phyloP scores from a whole-genome alignment of 176 grass and related monocot genomes.

The Musa itinerans region DNA sequence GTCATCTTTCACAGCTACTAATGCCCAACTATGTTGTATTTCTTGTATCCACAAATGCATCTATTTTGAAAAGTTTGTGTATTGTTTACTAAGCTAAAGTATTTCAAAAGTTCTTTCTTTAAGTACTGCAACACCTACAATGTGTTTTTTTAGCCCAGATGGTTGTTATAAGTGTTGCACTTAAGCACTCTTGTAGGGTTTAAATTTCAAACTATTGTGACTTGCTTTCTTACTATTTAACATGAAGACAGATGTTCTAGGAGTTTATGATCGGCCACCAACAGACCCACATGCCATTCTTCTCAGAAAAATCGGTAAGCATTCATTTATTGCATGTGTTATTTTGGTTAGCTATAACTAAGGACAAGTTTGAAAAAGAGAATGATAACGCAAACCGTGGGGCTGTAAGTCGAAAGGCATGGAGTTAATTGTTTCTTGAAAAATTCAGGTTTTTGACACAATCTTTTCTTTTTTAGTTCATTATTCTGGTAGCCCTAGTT shows the following conservation, averaged over 20 bases:
- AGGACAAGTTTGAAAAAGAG: too few species aligned
- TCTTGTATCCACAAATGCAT: constrained; percentile 46
- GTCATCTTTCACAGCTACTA: constrained; percentile 75
- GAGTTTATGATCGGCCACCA: constrained; percentile 92
- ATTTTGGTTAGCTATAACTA: too few species aligned
- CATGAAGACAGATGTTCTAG: constrained; percentile 85
- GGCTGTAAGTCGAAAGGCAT: too few species aligned
- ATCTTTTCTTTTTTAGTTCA: neutral
- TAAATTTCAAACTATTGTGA: neutral
- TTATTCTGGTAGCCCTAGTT: neutral
- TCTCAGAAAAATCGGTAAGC: constrained; percentile 76
- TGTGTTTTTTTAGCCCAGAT: too few species aligned
- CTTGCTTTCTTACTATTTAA: constrained; percentile 7
- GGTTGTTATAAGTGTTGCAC: too few species aligned
- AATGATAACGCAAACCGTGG: too few species aligned
- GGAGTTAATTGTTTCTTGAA: too few species aligned
- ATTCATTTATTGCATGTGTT: constrained; percentile 12
- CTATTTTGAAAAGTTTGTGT: neutral
- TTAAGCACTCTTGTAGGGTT: neutral
- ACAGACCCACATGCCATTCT: constrained; percentile 74
- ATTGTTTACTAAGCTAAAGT: neutral
- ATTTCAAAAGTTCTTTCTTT: neutral
- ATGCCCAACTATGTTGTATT: constrained; percentile 81
- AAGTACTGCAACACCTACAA: too few species aligned
- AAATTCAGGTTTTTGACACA: neutral